Conservation (phyloP, 2,329 filamentous ascomycete genomes). For the Neophaeococcomyces aloes region DNA sequence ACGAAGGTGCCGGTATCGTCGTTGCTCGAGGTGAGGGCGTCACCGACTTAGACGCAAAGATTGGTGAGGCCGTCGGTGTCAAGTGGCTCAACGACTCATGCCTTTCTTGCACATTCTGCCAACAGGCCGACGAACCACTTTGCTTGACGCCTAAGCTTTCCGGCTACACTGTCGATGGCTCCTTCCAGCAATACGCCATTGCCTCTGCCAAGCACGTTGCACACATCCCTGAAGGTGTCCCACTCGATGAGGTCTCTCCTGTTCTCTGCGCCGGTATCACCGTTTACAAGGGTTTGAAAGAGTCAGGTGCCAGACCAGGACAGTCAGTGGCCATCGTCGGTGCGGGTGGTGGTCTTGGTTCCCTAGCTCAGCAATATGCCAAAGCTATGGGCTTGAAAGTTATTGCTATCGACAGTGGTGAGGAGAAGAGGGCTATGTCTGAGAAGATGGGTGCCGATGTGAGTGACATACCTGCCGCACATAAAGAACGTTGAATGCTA, state of each 20-base stretch:
- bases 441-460: constrained; percentile 56
- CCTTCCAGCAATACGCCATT: constrained; percentile 37
- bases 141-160: constrained; percentile 66
- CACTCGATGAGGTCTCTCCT: constrained; percentile 32
- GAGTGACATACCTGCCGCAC: constrained; percentile 10
- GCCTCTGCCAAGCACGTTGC: constrained; percentile 37
- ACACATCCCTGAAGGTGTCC: constrained; percentile 33
- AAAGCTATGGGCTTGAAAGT: constrained; percentile 76
- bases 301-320: constrained; percentile 31
- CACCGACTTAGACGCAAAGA: constrained; percentile 51
- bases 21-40: constrained; percentile 71
- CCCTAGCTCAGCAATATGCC: constrained; percentile 73
- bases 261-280: constrained; percentile 37
- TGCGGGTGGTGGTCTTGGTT: constrained; percentile 40
- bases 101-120: constrained; percentile 73
- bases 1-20: constrained; percentile 69
- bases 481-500: constrained; percentile 6
- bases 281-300: constrained; percentile 36
- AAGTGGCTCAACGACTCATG: constrained; percentile 91
- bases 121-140: constrained; percentile 68
- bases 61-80: constrained; percentile 79
- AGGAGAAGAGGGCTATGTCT: constrained; percentile 63
- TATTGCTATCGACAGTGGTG: constrained; percentile 73
- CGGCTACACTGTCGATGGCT: constrained; percentile 67
- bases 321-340: constrained; percentile 37